phyloP scores from a whole-genome alignment of 345 rosid genomes.

The Eucalyptus microcorys region DNA sequence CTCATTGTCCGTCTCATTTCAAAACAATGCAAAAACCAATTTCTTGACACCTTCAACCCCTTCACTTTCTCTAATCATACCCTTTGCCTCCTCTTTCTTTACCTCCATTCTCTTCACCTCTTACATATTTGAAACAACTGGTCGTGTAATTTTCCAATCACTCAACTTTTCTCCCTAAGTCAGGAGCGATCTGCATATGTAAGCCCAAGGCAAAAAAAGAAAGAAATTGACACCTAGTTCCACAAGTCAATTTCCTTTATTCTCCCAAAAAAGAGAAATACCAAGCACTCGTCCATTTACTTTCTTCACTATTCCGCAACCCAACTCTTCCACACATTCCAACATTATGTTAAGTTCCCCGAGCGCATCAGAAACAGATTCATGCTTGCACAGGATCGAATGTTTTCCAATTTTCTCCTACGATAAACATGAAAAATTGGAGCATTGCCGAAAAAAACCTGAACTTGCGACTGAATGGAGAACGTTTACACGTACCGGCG shows the following conservation, averaged over 20 bases:
- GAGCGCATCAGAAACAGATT: not conserved
- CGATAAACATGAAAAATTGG: not conserved
- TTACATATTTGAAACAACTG: not conserved
- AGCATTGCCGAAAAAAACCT: not conserved
- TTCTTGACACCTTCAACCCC: not conserved
- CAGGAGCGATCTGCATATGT: not conserved
- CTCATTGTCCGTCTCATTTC: not conserved
- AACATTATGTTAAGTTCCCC: not conserved
- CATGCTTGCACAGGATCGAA: not conserved
- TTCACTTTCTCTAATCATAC: not conserved
- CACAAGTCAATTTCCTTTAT: not conserved
- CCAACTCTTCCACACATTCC: not conserved
- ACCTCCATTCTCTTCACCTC: not conserved
- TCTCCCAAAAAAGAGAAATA: not conserved
- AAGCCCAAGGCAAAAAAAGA: not conserved
- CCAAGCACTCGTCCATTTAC: not conserved
- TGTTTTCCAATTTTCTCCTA: not conserved
- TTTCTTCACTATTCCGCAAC: not conserved
- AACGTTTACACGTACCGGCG: constrained; percentile 36
- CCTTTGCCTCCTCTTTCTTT: not conserved
- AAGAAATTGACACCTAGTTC: not conserved
- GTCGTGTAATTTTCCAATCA: not conserved
- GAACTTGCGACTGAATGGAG: not conserved
- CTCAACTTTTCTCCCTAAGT: not conserved
- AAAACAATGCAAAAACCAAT: not conserved